Percentiles rank a stretch among this genome's conserved stretches.
phyloP scores from a whole-genome alignment of 2,329 filamentous ascomycete species.

The Verticillium longisporum region DNA sequence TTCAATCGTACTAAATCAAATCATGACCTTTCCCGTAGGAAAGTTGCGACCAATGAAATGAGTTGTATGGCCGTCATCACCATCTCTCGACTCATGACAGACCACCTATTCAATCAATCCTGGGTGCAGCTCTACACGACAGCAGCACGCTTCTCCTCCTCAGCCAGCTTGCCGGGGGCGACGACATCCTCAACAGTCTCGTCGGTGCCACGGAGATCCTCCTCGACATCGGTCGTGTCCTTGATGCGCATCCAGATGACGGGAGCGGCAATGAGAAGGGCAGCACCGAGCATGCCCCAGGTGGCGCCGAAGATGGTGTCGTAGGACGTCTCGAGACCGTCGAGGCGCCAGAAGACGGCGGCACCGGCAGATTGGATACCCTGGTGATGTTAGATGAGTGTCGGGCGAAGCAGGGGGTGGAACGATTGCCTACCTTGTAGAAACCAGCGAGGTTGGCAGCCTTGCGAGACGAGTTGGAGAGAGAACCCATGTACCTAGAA shows the following conservation, averaged over 20 bases:
- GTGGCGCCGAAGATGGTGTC: constrained; percentile 63
- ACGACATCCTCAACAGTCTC: constrained; percentile 70
- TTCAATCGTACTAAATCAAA: background rate
- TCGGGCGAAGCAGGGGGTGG: background rate
- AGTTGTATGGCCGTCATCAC: background rate
- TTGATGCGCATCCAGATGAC: constrained; percentile 74
- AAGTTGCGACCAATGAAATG: background rate
- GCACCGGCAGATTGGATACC: constrained; percentile 78
- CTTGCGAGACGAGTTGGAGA: constrained; percentile 89
- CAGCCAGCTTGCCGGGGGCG: constrained; percentile 11
- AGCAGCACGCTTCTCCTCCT: constrained; percentile 1
- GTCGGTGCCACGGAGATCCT: constrained; percentile 79
- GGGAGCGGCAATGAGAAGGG: constrained; percentile 69
- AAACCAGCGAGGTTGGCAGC: constrained; percentile 87
- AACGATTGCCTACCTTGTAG: constrained; percentile 52
- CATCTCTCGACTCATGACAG: background rate
- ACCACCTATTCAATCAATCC: no score
- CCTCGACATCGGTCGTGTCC: constrained; percentile 73
- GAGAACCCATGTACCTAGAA: constrained; percentile 76
- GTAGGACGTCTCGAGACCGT: constrained; percentile 55
- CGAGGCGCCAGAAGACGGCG: constrained; percentile 68
- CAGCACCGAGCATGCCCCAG: constrained; percentile 71
- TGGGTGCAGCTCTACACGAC: background rate
- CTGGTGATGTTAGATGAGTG: constrained; percentile 6
- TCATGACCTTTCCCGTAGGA: background rate